Conservation (phyloP, 2,329 filamentous ascomycete species). For the Xylaria multiplex region DNA sequence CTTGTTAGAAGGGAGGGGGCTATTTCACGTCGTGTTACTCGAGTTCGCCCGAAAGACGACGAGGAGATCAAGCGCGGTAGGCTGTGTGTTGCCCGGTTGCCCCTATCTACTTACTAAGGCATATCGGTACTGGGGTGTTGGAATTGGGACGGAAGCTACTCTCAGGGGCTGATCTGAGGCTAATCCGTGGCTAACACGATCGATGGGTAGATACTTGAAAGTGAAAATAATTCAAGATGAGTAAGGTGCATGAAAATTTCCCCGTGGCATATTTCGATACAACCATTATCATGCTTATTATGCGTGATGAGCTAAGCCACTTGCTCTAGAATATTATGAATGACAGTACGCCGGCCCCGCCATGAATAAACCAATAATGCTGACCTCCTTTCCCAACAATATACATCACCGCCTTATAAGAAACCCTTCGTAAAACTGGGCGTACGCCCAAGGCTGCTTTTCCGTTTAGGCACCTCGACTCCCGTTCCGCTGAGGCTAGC, state of each 20-base stretch:
- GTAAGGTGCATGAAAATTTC: not conserved
- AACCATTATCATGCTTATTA: constrained; percentile 29
- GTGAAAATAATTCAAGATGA: not conserved
- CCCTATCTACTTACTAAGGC: no score
- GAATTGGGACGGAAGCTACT: no score
- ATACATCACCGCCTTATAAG: constrained; percentile 56
- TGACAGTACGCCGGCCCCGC: constrained; percentile 19
- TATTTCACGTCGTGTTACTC: constrained; percentile 1
- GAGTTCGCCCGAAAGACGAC: not conserved
- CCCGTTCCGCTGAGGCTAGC: constrained; percentile 47
- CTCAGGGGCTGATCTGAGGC: not conserved
- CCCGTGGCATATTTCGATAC: constrained; percentile 7
- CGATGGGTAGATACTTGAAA: not conserved
- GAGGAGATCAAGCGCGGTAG: no score
- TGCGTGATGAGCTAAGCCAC: constrained; percentile 3
- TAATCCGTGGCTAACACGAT: not conserved
- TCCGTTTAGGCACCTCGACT: constrained; percentile 70
- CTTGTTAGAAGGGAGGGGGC: not conserved
- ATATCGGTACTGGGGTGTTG: no score
- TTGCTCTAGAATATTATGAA: constrained; percentile 16
- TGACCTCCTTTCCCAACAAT: constrained; percentile 8
- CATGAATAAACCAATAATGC: constrained; percentile 30
- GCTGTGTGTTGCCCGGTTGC: no score
- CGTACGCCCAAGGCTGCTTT: constrained; percentile 70
- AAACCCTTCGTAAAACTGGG: constrained; percentile 83